Evolutionary conservation across 176 grass and related monocot species (phyloP).

Genomic region (Pontederia paniculata): DNA sequence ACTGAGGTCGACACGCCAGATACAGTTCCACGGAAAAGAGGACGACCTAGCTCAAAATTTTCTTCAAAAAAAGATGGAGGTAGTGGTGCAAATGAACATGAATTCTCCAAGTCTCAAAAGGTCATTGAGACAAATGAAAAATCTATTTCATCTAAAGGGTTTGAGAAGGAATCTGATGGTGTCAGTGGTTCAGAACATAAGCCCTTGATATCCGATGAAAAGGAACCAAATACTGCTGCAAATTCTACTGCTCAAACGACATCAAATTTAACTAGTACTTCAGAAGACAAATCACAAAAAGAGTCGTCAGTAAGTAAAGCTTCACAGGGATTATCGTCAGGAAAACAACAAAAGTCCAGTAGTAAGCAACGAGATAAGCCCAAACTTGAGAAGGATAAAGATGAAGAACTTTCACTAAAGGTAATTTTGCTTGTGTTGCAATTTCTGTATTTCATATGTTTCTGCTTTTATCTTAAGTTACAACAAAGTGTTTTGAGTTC

Average conservation of each 20-base stretch:
- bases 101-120: background rate
- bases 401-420: conserved; percentile 35
- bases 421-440: conserved; percentile 19
- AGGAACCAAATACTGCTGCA: conserved; percentile 19
- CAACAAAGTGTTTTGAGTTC: background rate
- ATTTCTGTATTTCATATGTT: background rate
- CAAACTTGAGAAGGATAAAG: conserved; percentile 18
- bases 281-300: conserved; percentile 6
- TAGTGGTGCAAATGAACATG: background rate
- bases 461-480: background rate
- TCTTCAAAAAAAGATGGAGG: conserved; percentile 33
- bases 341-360: conserved; percentile 25
- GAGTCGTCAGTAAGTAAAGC: conserved; percentile 13
- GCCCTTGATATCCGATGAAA: conserved; percentile 20
- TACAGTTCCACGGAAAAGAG: conserved; percentile 27
- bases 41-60: conserved; percentile 24
- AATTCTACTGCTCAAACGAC: background rate
- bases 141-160: background rate
- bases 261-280: background rate
- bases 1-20: conserved; percentile 29
- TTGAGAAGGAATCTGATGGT: conserved; percentile 26
- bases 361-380: conserved; percentile 18
- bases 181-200: conserved; percentile 33
- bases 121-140: conserved; percentile 9
- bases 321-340: conserved; percentile 25